Base-by-base conservation (phyloP, 2,329 filamentous ascomycete genomes). In the Aspergillus glaucus region DNA sequence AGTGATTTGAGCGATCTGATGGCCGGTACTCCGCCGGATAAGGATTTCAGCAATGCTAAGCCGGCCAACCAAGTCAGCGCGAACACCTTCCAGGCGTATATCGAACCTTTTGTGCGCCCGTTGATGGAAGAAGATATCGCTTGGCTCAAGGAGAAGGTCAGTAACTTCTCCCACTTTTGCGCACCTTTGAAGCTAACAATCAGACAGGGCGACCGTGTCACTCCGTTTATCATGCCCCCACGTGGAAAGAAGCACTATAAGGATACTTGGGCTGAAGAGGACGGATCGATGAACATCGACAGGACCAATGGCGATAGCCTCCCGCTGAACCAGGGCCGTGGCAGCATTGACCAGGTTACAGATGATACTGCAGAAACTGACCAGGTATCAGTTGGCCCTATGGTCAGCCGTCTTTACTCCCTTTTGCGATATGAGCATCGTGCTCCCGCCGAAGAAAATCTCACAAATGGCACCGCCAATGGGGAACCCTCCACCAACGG, bases 11-110 rank as follows among this genome's bases (percentile, higher is more conserved):
- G 84, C 50, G 85, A 96, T 62, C 76, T 93, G 57, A 94, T 95
- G 55, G 87, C 92, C 9, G 93, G 93, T 43, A 84, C 87, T 36
- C 87, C 91, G 1, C 92, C 93, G 1, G 91, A 97, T 68, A 90
- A 88, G 66, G 93, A 98, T 72, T 97, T 96, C 62, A 96, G 88
- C 65, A 95, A 83, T 64, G 86, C 89, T 30, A 98, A 97, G 66
- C 90, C 92, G 4, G 85, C 85, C 17, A 95, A 92, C 61, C 93
- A 98, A 73, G 93, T 97, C 66, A 91, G 87, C 65, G 93, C 93
- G 56, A 86, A 83, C 49, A 95, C 92, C 1, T 98, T 98, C 68
- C 85, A 87, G n/a, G 84, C 87, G 5, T 95, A 93, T 64, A 80
- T 94, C 47, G 93, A 98, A 55, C 88, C 91, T 0, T 97, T 88